A percentile compares a stretch with the other conserved stretches of the same genome.
These are phyloP conservation scores for Phytophthora constricta DNA, from an alignment of 352 stramenopile genomes.

Conservation along the genomic window DNA sequence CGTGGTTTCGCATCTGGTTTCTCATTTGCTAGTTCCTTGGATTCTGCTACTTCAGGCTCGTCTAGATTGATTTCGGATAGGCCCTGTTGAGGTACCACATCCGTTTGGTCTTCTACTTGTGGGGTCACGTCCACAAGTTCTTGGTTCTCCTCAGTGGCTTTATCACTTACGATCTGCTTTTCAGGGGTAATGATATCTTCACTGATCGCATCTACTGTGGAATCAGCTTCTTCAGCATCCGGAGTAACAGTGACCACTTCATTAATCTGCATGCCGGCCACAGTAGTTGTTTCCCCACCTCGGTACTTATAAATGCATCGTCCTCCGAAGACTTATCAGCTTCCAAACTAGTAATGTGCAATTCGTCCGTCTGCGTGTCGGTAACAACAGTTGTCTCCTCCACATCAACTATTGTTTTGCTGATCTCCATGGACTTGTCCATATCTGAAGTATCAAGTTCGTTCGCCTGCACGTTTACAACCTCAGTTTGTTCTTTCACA, in stretches of 20 bases:
- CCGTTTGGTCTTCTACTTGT: constrained; percentile 1
- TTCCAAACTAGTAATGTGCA: not conserved
- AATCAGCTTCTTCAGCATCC: too few relatives aligned
- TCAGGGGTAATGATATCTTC: not conserved
- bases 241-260: too few relatives aligned
- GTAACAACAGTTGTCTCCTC: not conserved
- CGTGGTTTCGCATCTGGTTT: constrained; percentile 26
- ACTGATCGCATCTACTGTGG: not conserved
- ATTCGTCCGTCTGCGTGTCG: not conserved
- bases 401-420: not conserved
- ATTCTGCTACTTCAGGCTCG: not conserved
- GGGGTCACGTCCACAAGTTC: not conserved
- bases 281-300: too few relatives aligned
- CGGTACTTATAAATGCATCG: not conserved
- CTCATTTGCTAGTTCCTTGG: constrained; percentile 17
- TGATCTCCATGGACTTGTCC: not conserved
- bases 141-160: constrained; percentile 1
- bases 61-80: constrained; percentile 16
- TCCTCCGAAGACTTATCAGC: not conserved
- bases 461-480: too few relatives aligned
- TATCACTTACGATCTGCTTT: not conserved
- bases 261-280: too few relatives aligned
- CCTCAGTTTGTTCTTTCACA: too few relatives aligned
- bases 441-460: not conserved
- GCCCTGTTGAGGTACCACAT: constrained; percentile 8